Conservation (phyloP, 2,329 filamentous ascomycete species). For the Diaporthe destruens region DNA sequence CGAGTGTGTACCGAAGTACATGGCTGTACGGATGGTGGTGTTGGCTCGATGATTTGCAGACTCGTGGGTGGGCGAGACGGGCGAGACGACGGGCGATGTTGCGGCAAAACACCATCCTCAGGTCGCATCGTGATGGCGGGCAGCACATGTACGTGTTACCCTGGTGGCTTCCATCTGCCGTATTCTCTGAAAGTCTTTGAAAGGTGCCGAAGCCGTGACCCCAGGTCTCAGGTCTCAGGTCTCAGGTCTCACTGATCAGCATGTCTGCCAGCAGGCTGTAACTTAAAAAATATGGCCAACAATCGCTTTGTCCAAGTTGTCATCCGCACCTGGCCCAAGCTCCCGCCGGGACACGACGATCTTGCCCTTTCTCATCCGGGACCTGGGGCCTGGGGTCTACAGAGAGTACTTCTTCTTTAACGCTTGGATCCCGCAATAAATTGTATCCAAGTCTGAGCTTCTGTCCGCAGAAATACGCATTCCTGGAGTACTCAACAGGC, state of each 20-base stretch:
- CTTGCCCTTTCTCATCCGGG: conserved; percentile 7
- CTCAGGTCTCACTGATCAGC: background rate
- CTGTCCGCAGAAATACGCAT: background rate
- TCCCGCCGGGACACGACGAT: conserved; percentile 9
- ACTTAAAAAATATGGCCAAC: background rate
- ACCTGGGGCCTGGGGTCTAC: background rate
- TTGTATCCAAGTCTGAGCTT: conserved; percentile 10
- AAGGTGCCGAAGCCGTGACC: background rate
- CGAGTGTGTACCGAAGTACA: background rate
- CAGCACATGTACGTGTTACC: background rate
- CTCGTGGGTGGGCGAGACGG: background rate
- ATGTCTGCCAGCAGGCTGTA: background rate
- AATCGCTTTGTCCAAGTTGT: conserved; percentile 15
- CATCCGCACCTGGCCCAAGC: conserved; percentile 19
- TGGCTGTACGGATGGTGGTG: background rate
- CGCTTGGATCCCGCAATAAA: conserved; percentile 27
- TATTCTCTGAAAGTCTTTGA: background rate
- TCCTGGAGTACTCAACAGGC: background rate
- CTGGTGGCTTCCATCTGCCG: conserved; percentile 7
- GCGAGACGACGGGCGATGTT: background rate
- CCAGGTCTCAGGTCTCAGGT: conserved; percentile 1
- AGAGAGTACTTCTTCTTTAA: too few relatives aligned
- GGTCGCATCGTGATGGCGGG: background rate
- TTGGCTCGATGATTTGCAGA: conserved; percentile 7
- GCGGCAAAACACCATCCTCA: background rate